Conservation (phyloP, 306 rosid species). For the Bauhinia variegata region DNA sequence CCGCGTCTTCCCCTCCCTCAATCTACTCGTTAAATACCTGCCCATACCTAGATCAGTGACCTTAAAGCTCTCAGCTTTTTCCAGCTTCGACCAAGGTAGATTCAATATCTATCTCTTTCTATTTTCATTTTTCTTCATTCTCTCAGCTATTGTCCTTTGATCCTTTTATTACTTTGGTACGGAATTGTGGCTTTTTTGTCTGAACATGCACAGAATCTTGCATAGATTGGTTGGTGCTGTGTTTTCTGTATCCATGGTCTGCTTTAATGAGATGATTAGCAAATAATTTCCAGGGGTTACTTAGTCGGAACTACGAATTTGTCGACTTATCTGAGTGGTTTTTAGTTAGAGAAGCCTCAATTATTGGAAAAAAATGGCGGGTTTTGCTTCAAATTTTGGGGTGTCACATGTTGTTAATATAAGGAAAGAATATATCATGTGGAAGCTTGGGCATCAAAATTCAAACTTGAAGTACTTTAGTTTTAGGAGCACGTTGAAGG, state of each 20-base stretch:
- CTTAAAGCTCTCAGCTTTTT: conserved; percentile 6
- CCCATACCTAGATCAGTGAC: background rate
- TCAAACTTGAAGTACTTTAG: conserved; percentile 40
- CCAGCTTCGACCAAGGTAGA: conserved; percentile 25
- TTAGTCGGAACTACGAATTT: conserved; percentile 31
- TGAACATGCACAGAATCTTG: conserved; percentile 7
- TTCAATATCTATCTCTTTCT: background rate
- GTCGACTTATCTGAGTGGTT: conserved; percentile 46
- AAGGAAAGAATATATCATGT: conserved; percentile 48
- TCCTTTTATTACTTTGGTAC: conserved; percentile 5
- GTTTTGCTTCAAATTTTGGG: conserved; percentile 53
- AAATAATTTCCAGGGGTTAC: conserved; percentile 24
- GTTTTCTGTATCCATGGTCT: background rate
- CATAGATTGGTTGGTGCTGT: conserved; percentile 28
- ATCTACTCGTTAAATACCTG: background rate
- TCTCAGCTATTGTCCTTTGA: conserved; percentile 1
- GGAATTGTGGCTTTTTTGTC: background rate
- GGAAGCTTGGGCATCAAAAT: conserved; percentile 46
- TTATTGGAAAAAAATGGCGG: conserved; percentile 52
- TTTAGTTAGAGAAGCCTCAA: conserved; percentile 12
- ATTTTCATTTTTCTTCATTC: conserved; percentile 3
- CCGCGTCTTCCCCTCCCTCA: conserved; percentile 33
- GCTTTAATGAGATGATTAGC: conserved; percentile 8
- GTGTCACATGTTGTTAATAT: conserved; percentile 39
- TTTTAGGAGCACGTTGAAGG: conserved; percentile 51